Base-by-base conservation (phyloP, 2,329 filamentous ascomycete genomes). In the Scedosporium aurantiacum region DNA sequence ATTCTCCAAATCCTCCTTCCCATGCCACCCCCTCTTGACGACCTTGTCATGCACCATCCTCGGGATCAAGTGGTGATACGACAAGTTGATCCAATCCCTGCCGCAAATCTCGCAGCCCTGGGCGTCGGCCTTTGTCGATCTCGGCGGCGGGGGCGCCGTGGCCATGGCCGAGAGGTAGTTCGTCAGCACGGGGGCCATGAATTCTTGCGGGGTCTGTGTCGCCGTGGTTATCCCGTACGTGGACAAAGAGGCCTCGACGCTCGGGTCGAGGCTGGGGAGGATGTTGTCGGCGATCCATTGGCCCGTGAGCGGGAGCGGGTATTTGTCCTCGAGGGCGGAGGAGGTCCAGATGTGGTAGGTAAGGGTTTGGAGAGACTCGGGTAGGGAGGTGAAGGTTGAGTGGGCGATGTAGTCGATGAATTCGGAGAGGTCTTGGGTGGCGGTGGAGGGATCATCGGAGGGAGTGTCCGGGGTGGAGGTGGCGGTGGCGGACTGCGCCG, bases 401-500 rank as follows among this genome's bases (percentile, higher is more conserved):
- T 76, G 73, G 25, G 89, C 85, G 32, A 94, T 80, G 72, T 92
- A 94, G 76, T 92, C 86, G 60, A 89, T 85, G 72, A 95, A 95
- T 1, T 95, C 91, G 27, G 84, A 82, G 23, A 94, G 74, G 61
- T 92, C 89, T 66, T 88, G 86, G 4, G 82, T 82, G 66, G 83
- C 69, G 14, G 63, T 57, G 5, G 66, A 50, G 27, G 57, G n/a
- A 5, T 62, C 58, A 45, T 63, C 37, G 23, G 62, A 58, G 21
- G 64, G 50, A 25, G 59, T 58, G 54, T 61, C 61, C 62, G 68
- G 70, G 54, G 65, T 64, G 59, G 57, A 18, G 25, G 12, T 21
- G 5, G 56, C 10, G 18, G 14, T 6, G 52, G 3, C 21, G 14
- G 23, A 7, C 10, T 64, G 63, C 25, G 63, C 62, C 62, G 62